These are phyloP conservation scores for Elaphomyces granulatus DNA, from an alignment of 495 filamentous ascomycete genomes.

Conservation along the genomic window DNA sequence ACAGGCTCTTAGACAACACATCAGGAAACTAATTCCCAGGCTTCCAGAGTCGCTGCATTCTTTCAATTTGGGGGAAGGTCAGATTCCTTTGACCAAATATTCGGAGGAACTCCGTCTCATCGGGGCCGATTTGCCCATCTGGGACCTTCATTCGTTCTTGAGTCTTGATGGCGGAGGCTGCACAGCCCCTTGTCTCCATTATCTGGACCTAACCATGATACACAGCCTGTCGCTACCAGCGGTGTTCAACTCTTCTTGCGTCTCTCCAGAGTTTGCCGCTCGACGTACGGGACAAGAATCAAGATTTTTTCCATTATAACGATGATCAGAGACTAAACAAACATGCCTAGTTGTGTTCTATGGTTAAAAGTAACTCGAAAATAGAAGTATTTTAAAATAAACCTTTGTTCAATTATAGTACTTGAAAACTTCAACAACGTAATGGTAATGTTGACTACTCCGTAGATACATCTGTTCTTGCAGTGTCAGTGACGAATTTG, in stretches of 20 bases:
- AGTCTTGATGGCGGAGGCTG: conserved; percentile 34
- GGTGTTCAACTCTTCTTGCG: conserved; percentile 50
- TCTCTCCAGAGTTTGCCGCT: conserved; percentile 50
- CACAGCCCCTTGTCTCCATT: conserved; percentile 38
- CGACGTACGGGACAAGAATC: no score
- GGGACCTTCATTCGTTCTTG: conserved; percentile 46
- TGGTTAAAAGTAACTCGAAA: no score
- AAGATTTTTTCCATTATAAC: no score
- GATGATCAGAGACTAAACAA: no score
- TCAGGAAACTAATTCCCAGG: conserved; percentile 50
- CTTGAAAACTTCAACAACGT: no score
- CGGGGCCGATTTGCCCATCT: conserved; percentile 45
- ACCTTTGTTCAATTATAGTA: no score
- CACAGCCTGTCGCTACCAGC: conserved; percentile 43
- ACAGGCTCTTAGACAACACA: conserved; percentile 54
- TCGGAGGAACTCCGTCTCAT: conserved; percentile 68
- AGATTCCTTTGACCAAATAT: conserved; percentile 65
- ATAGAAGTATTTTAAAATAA: no score
- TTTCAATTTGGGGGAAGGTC: conserved; percentile 63
- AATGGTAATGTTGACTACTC: no score
- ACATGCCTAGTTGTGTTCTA: no score
- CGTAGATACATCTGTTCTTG: no score
- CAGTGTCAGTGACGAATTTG: no score
- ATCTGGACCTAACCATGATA: conserved; percentile 55
- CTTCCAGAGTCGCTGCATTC: conserved; percentile 57